Evolutionary conservation across 2,329 filamentous ascomycete species (phyloP), one percentile per base, ranked within the genome.

Genomic region (Madurella mycetomatis): DNA sequence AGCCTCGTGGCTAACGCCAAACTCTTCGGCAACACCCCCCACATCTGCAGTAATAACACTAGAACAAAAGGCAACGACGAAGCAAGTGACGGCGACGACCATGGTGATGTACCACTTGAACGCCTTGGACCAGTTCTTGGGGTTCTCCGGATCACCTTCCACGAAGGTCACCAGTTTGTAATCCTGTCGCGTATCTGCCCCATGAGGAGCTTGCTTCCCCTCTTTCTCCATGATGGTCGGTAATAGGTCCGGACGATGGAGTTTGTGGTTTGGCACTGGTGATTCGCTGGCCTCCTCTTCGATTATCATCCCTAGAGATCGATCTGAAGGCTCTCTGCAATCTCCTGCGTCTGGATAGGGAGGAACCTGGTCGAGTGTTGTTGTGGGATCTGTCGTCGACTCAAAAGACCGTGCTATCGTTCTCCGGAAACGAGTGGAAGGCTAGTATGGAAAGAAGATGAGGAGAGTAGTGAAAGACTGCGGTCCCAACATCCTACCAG

Each of bases 81-180:
- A 90, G 65, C 86, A 90, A 1, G 86, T 88, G 18, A 81, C 59
- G 1, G 90, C 87, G 0, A 95, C 89, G 15, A 90, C 83, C 86
- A 95, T 90, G 19, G 90, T 96, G 66, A 83, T 86, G 65, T 86
- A 89, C 88, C 89, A 92, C 71, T 92, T 94, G 69, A 76, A 86
- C 1, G 72, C 74, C 69, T 90, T 90, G 53, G 80, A 83, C 88
- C 88, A 94, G 70, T 92, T 94, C 77, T 92, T 92, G 0, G 90
- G 89, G 65, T 92, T 92, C 60, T 85, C 87, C 0, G 82, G 80
- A 67, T 94, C 89, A 55, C 84, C 74, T 2, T 85, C 78, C 4
- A 77, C 80, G 66, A 94, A 95, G 0, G 74, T 75, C 46, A 85
- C 80, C 3, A 87, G 82, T 60, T 73, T 73, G 67, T 80, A 79